Evolutionary conservation across 129 eudicot genomes (phyloP), one percentile per base, ranked within the genome.

Genomic region (Tagetes erecta): DNA sequence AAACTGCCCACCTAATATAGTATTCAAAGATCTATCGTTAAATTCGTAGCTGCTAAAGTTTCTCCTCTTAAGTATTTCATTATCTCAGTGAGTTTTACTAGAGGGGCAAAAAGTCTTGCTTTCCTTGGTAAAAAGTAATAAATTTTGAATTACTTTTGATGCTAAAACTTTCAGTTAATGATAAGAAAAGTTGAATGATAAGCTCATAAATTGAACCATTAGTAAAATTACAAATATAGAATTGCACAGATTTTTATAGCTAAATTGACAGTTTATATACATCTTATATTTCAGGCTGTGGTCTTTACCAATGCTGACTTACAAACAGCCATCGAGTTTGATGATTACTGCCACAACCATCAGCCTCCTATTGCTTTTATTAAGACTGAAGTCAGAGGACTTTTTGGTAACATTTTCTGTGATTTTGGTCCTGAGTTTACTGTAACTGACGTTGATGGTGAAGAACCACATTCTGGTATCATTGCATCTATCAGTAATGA

Each of bases 381-480:
- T 46, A 88, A 86, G 87, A 78, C 92, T 64, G 97, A 91, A 80
- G 95, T 91, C 37, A 80, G 95, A 78, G 97, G 97, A 33, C 92
- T 93, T 67, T 93, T 93, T 71, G 98, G 98, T 42, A 87, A 80
- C 76, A 82, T 83, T 30, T 93, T 93, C 66, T 90, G 95, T 55
- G 98, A 93, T 83, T 93, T 93, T 60, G 98, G 98, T 30, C 95
- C 96, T 2, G 83, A 86, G 84, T 93, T 93, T 62, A 90, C 89
- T 3, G 96, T 93, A 34, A 5, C 78, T 66, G 98, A 93, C 81
- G 95, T 93, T 46, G 98, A 93, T 70, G 98, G 98, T 11, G 91
- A 93, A 72, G 98, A 93, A 64, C 98, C 98, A 71, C 95, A 87
- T 68, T 72, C 91, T 11, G 98, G 98, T 56, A 93, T 90, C 55